These are phyloP conservation scores for Tieghemiomyces parasiticus DNA, from an alignment of 192 early-diverging fungal species.

Conservation along the genomic window DNA sequence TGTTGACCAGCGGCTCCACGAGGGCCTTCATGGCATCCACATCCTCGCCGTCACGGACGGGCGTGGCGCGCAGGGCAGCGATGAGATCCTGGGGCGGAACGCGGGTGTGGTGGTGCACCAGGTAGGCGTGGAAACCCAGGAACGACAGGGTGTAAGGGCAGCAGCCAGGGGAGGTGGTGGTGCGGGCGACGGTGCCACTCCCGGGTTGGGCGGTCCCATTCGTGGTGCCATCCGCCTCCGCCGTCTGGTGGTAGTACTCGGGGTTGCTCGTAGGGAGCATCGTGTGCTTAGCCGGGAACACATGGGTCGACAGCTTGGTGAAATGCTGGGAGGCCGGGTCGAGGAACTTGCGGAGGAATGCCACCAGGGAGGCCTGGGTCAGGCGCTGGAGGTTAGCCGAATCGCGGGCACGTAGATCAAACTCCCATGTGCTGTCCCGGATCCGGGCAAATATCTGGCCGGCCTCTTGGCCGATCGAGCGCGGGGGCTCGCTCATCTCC, in stretches of 20 bases:
- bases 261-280: neutral
- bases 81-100: neutral
- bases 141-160: conserved; percentile 3
- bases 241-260: too few species aligned
- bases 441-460: conserved; percentile 52
- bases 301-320: neutral
- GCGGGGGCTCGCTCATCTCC: conserved; percentile 51
- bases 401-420: conserved; percentile 39
- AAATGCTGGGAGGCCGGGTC: conserved; percentile 10
- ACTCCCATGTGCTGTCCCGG: conserved; percentile 56
- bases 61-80: neutral
- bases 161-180: neutral
- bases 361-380: conserved; percentile 17
- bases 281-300: neutral
- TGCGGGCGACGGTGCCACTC: neutral
- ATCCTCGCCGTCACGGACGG: neutral
- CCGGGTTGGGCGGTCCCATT: neutral
- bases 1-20: too few species aligned
- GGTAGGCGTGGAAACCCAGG: conserved; percentile 8
- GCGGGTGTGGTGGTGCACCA: neutral
- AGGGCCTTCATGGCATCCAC: neutral
- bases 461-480: conserved; percentile 60
- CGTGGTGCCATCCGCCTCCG: neutral
- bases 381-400: conserved; percentile 14
- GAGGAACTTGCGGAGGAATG: conserved; percentile 22